Evolutionary conservation across 2,329 filamentous ascomycete species (phyloP), one percentile per base, ranked within the genome.

Genomic region (Colletotrichum tabaci): DNA sequence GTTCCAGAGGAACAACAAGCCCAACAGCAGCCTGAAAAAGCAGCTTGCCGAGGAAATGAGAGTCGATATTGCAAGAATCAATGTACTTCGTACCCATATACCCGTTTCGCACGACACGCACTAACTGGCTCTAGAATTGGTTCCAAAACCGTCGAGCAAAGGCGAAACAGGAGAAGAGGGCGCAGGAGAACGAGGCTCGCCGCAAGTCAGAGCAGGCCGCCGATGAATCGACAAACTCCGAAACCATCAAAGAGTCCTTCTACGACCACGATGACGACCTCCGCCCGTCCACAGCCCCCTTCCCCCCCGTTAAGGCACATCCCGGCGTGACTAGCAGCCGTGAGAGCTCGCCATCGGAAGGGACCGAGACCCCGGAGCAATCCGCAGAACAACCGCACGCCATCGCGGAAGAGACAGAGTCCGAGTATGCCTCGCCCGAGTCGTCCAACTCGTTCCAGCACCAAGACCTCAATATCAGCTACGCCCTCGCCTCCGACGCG

Each of bases 81-180:
- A 92, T 76, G 90, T 91, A 81, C 50, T 52, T 47, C 26, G 26
- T 40, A 52, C 60, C 73, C 77, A 44, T 76, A 73, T 56, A 61
- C 26, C n/a, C 8, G 18, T 53, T 35, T 42, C 9, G 13, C 35
- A 38, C 18, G 13, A 15, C 47, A 61, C 23, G 21, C 21, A 71
- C 81, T 84, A 77, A 85, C 79, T 44, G 21, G 21, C 42, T 26
- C 12, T 63, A 92, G 90, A 92, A 92, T 77, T 92, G 90, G 90
- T 92, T 92, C 77, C 90, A 92, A 75, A 92, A 92, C 77, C 84
- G 90, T 71, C 86, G 90, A 62, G 90, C 90, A 64, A 88, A 90
- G 80, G 88, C 89, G 74, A 91, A 91, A 86, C 90, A 91, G 77
- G 88, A 91, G 78, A 87, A 85, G 76, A 90, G 90, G 74, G 82